Percentiles rank a stretch among this genome's conserved stretches.
Evolutionary conservation across 805 yeast species (phyloP).

Genomic region (Candida sakaeoensis): DNA sequence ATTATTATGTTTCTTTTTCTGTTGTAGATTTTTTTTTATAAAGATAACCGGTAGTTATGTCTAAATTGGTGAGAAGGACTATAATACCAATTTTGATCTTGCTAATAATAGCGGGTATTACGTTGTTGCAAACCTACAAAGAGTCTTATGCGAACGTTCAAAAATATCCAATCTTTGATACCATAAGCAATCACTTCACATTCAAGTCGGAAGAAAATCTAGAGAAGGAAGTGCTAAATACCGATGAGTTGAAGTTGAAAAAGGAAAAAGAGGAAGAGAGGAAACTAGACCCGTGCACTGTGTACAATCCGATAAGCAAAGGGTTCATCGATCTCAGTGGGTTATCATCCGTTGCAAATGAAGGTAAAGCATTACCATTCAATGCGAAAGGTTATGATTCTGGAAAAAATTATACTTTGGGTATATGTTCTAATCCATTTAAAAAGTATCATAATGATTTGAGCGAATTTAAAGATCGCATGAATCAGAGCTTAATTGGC

Average conservation of each 20-base stretch:
- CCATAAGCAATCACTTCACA: constrained; percentile 11
- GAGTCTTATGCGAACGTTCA: neutral
- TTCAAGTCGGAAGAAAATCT: constrained; percentile 1
- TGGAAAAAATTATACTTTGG: constrained; percentile 62
- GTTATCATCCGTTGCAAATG: constrained; percentile 45
- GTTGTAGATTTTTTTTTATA: too few species aligned
- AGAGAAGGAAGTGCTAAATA: neutral
- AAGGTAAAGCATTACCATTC: constrained; percentile 54
- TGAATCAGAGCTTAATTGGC: constrained; percentile 40
- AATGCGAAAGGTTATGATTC: constrained; percentile 66
- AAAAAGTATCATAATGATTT: constrained; percentile 37
- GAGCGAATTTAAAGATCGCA: constrained; percentile 37
- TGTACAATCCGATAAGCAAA: constrained; percentile 35
- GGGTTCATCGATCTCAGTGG: constrained; percentile 51
- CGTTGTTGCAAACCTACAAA: constrained; percentile 2
- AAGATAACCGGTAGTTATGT: constrained; percentile 1
- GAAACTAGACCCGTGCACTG: constrained; percentile 35
- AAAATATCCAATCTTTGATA: constrained; percentile 10
- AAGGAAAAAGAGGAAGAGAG: constrained; percentile 11
- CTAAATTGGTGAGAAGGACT: constrained; percentile 8
- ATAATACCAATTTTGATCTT: constrained; percentile 4
- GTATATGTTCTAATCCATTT: constrained; percentile 44
- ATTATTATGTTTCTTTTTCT: neutral
- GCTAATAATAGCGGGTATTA: constrained; percentile 1
- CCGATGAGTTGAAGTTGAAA: neutral